These are phyloP conservation scores for Kokia cookei DNA, from an alignment of 441 rosid genomes.

Conservation along the genomic window DNA sequence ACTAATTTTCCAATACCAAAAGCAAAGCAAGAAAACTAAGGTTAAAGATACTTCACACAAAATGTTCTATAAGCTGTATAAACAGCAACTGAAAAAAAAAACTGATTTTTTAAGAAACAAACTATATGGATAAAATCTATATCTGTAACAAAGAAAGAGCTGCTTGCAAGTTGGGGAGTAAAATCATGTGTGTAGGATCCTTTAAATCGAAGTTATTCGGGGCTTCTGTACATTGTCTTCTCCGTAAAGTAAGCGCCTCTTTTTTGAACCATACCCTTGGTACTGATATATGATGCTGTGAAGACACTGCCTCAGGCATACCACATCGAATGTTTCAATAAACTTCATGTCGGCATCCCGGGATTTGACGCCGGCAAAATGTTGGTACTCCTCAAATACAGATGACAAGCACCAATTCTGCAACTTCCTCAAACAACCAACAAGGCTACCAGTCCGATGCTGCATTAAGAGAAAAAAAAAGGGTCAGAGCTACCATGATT, in stretches of 20 bases:
- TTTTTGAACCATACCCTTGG: constrained; percentile 72
- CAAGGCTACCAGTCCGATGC: constrained; percentile 92
- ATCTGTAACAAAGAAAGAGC: not conserved
- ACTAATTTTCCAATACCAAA: not conserved
- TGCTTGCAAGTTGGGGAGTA: not conserved
- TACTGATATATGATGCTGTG: constrained; percentile 70
- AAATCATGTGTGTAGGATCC: not conserved
- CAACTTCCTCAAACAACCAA: constrained; percentile 81
- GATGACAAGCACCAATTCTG: constrained; percentile 85
- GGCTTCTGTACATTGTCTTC: constrained; percentile 53
- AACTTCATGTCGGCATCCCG: constrained; percentile 52
- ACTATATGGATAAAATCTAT: not conserved
- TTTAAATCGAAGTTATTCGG: constrained; percentile 35
- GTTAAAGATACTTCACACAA: not conserved
- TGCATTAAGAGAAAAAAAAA: constrained; percentile 23
- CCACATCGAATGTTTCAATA: constrained; percentile 52
- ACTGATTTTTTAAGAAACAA: not conserved
- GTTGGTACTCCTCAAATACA: constrained; percentile 66
- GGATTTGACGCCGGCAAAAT: constrained; percentile 59
- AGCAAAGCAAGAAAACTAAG: not conserved
- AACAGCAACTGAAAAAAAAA: not conserved
- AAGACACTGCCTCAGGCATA: constrained; percentile 49
- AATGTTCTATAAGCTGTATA: not conserved
- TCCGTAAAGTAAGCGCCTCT: constrained; percentile 59
- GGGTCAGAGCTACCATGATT: not conserved